Base-by-base conservation (phyloP, 129 eudicot genomes). In the Escallonia herrerae region DNA sequence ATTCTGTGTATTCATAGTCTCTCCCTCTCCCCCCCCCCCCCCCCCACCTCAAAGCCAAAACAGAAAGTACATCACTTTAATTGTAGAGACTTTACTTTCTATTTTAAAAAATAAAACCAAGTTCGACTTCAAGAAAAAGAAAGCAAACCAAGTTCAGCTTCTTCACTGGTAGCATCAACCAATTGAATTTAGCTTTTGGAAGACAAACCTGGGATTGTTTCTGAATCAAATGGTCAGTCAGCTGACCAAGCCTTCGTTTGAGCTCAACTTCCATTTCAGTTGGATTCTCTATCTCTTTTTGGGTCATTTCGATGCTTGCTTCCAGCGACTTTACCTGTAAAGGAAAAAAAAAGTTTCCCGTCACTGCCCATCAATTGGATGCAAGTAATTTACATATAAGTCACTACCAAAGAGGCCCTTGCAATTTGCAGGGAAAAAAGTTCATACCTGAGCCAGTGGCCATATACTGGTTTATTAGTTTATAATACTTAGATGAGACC, bases 151-250 rank as follows among this genome's bases (percentile, higher is more conserved):
- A 56, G 60, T 14, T 4, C 15, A 56, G 10, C 60, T 56, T 22
- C 7, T 41, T 56, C 9, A 33, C 60, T 33, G 39, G 52, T 14
- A 58, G 8, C 58, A 47, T 4, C 56, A 44, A 63, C 46, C 49
- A 54, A 7, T 62, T 43, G 38, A 43, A 6, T 57, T 47, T 7
- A 47, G 49, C 43, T 5, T 58, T 15, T 54, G 22, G 37, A 64
- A 37, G 46, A 52, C 67, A 12, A 56, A 90, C 97, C 97, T 90
- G 97, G 57, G 97, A 76, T 83, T 90, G 97, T 68, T 90, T 90
- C 77, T 90, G 97, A 79, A 90, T 90, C 76, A 90, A 75, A 82
- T 87, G 97, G 67, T 90, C 97, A 39, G 95, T 90, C 70, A 90
- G 70, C 76, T 84, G 97, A 79, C 73, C 62, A 78, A 91, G 95